A percentile compares a stretch with the other conserved stretches of the same genome.
Evolutionary conservation across 2,329 filamentous ascomycete genomes (phyloP).

Genomic region (Cercospora berteroae): DNA sequence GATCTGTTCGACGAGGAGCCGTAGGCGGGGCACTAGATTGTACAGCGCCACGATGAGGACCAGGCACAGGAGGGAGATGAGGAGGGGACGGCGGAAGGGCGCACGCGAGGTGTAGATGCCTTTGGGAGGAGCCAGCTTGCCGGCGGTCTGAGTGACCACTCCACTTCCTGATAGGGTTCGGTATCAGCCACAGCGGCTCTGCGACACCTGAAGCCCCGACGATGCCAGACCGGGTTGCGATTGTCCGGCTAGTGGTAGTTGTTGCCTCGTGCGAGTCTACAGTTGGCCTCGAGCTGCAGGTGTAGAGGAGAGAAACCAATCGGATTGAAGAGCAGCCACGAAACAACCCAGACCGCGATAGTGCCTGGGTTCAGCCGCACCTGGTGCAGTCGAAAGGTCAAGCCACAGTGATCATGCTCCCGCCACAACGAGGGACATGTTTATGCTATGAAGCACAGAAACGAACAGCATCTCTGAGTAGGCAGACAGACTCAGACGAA

Average conservation of each 20-base stretch:
- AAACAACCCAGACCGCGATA: background rate
- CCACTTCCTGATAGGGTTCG: background rate
- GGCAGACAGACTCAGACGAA: background rate
- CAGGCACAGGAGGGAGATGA: slow-evolving; percentile 36
- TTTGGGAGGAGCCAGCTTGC: slow-evolving; percentile 10
- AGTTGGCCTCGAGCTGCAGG: background rate
- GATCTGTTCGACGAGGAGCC: slow-evolving; percentile 33
- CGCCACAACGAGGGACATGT: background rate
- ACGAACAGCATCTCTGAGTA: background rate
- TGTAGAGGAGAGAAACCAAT: background rate
- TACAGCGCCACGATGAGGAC: slow-evolving; percentile 38
- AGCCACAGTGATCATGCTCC: background rate
- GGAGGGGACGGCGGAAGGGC: slow-evolving; percentile 28
- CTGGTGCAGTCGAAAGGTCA: background rate
- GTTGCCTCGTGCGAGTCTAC: background rate
- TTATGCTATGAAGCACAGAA: background rate
- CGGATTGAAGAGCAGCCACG: background rate
- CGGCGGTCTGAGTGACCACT: slow-evolving; percentile 3
- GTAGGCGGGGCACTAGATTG: slow-evolving; percentile 34
- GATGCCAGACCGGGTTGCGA: background rate
- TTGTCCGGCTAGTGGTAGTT: background rate
- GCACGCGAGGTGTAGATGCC: slow-evolving; percentile 5
- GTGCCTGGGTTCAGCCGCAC: background rate
- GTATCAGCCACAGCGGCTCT: slow-evolving; percentile 1
- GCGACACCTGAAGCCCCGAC: background rate